A percentile compares a stretch with the other conserved stretches of the same genome.
Evolutionary conservation across 2,329 filamentous ascomycete genomes (phyloP).

Genomic region (Fusarium sarcochroum): DNA sequence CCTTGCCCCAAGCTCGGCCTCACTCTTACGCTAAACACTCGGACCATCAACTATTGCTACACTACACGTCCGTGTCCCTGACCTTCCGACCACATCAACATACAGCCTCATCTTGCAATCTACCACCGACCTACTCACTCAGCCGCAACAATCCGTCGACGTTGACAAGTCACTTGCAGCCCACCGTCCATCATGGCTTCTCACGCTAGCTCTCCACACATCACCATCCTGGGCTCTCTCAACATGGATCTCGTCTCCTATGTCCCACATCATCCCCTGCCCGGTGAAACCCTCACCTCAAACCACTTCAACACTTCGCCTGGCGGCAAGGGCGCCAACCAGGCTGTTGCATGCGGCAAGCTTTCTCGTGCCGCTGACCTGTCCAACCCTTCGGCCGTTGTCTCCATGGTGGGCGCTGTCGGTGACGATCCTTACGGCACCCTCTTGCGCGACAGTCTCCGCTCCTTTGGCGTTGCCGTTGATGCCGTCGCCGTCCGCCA

Average conservation of each 20-base stretch:
- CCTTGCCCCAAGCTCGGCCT: conserved; percentile 1
- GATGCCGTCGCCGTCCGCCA: conserved; percentile 62
- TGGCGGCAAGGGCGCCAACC: conserved; percentile 96
- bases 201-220: conserved; percentile 58
- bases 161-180: background rate
- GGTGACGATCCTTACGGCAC: conserved; percentile 77
- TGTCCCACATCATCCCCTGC: conserved; percentile 84
- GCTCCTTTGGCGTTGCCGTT: conserved; percentile 73
- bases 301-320: conserved; percentile 83
- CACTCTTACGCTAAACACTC: background rate
- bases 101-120: conserved; percentile 8
- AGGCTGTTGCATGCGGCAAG: conserved; percentile 89
- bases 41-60: background rate
- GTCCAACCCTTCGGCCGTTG: conserved; percentile 55
- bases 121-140: background rate
- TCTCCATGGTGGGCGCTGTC: conserved; percentile 82
- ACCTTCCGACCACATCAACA: conserved; percentile 22
- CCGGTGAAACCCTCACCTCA: conserved; percentile 90
- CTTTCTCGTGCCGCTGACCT: conserved; percentile 71
- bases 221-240: conserved; percentile 91
- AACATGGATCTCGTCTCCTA: conserved; percentile 95
- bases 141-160: conserved; percentile 3
- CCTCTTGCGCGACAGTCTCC: conserved; percentile 70
- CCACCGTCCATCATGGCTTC: conserved; percentile 39
- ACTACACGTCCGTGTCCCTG: conserved; percentile 12